phyloP scores from a whole-genome alignment of 495 filamentous ascomycete genomes.

The Cryomyces minteri region DNA sequence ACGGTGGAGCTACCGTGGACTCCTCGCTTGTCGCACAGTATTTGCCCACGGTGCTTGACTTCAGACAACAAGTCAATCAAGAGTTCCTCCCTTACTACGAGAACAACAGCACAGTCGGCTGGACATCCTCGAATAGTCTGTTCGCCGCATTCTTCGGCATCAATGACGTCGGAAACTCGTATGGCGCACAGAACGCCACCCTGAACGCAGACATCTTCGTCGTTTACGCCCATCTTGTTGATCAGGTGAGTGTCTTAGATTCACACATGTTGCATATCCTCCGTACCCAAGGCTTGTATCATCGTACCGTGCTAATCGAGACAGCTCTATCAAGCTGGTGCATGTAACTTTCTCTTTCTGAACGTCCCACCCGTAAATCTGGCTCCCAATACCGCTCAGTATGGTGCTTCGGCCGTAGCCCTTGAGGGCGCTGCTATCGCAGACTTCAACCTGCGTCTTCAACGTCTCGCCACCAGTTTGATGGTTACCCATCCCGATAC shows the following conservation, averaged over 20 bases:
- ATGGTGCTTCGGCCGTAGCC: conserved; percentile 1
- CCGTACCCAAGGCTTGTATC: no score
- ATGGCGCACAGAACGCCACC: conserved; percentile 25
- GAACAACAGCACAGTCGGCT: conserved; percentile 26
- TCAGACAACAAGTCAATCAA: conserved; percentile 38
- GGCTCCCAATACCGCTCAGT: conserved; percentile 29
- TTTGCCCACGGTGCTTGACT: conserved; percentile 30
- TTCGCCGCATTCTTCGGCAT: conserved; percentile 64
- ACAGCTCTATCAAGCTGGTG: conserved; percentile 36
- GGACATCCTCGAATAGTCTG: conserved; percentile 40
- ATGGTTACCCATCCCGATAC: conserved; percentile 8
- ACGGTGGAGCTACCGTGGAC: conserved; percentile 51
- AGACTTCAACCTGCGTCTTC: conserved; percentile 14
- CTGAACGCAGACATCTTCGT: conserved; percentile 37
- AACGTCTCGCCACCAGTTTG: conserved; percentile 6
- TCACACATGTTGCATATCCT: no score
- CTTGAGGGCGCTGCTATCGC: conserved; percentile 9
- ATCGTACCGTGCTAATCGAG: no score
- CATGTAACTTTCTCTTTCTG: conserved; percentile 57
- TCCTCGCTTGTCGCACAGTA: conserved; percentile 35
- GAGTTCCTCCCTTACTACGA: conserved; percentile 29
- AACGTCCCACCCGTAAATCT: conserved; percentile 58
- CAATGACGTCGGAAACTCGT: conserved; percentile 58
- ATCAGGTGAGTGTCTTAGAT: conserved; percentile 21
- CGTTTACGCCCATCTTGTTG: conserved; percentile 33